These are phyloP conservation scores for Tetracladium maxilliforme DNA, from an alignment of 2,329 filamentous ascomycete genomes.

Conservation along the genomic window DNA sequence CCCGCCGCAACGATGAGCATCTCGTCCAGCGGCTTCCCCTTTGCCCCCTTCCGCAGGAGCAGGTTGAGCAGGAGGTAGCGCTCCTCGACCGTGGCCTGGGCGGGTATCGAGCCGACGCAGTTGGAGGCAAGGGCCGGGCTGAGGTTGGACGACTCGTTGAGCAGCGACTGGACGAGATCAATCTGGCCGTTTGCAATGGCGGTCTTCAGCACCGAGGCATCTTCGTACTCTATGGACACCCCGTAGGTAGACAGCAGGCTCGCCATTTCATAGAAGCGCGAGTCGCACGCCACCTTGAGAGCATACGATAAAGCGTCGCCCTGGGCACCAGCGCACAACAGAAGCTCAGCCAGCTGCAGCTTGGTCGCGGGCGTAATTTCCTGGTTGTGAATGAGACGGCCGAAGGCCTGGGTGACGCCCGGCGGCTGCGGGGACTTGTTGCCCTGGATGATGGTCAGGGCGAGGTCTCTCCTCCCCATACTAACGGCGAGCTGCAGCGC, in stretches of 20 bases:
- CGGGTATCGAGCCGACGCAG: conserved; percentile 32
- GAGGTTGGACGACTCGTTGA: conserved; percentile 26
- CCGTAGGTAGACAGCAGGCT: conserved; percentile 35
- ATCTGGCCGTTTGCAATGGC: conserved; percentile 30
- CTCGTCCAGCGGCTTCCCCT: conserved; percentile 28
- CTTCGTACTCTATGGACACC: conserved; percentile 37
- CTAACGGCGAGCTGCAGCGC: conserved; percentile 34
- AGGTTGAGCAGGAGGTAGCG: conserved; percentile 27
- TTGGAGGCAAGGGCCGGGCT: conserved; percentile 30
- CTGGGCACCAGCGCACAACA: conserved; percentile 41
- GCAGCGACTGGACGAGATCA: conserved; percentile 29
- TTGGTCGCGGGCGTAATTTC: conserved; percentile 28
- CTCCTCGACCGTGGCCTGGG: conserved; percentile 27
- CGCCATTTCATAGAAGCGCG: conserved; percentile 38
- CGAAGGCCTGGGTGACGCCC: conserved; percentile 34
- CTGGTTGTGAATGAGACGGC: no score
- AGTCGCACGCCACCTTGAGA: conserved; percentile 30
- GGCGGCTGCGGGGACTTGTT: conserved; percentile 31
- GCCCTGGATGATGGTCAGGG: conserved; percentile 36
- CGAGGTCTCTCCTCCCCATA: conserved; percentile 35
- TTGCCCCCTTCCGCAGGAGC: conserved; percentile 34
- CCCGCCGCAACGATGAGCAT: conserved; percentile 33
- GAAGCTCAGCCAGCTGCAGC: conserved; percentile 28
- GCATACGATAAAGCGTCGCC: conserved; percentile 33
- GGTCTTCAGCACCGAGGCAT: conserved; percentile 30